Conservation (phyloP, 768 basidiomycete genomes). For the Podaxis carcinomalis region DNA sequence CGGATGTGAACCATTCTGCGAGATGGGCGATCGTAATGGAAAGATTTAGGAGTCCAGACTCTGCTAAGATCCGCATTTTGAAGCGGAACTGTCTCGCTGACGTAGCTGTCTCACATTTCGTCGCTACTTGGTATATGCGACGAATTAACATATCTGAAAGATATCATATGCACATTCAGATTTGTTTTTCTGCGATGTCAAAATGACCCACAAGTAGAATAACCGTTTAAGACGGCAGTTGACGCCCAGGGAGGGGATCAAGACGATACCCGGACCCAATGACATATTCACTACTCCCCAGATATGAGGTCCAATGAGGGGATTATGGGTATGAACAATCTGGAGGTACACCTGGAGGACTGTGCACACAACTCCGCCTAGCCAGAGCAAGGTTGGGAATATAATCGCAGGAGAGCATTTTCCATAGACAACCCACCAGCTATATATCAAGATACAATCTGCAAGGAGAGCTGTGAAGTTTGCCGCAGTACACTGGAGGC, state of each 20-base stretch:
- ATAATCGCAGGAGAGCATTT: background rate
- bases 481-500: background rate
- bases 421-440: constrained; percentile 8
- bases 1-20: background rate
- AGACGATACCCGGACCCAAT: constrained; percentile 9
- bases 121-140: background rate
- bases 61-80: constrained; percentile 1
- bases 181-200: background rate
- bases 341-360: constrained; percentile 1
- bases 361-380: constrained; percentile 7
- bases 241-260: constrained; percentile 10
- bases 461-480: background rate
- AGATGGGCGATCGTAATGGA: constrained; percentile 1
- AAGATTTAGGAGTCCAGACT: constrained; percentile 6
- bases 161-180: background rate
- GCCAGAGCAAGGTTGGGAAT: constrained; percentile 9
- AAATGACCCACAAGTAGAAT: constrained; percentile 3
- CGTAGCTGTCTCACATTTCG: background rate
- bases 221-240: constrained; percentile 9
- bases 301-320: background rate
- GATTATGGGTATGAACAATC: background rate
- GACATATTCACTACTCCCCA: constrained; percentile 6
- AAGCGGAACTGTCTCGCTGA: background rate
- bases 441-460: constrained; percentile 5
- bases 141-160: background rate